Evolutionary conservation across 2,329 filamentous ascomycete genomes (phyloP), one percentile per base, ranked within the genome.

Genomic region (Phialophora expanda): DNA sequence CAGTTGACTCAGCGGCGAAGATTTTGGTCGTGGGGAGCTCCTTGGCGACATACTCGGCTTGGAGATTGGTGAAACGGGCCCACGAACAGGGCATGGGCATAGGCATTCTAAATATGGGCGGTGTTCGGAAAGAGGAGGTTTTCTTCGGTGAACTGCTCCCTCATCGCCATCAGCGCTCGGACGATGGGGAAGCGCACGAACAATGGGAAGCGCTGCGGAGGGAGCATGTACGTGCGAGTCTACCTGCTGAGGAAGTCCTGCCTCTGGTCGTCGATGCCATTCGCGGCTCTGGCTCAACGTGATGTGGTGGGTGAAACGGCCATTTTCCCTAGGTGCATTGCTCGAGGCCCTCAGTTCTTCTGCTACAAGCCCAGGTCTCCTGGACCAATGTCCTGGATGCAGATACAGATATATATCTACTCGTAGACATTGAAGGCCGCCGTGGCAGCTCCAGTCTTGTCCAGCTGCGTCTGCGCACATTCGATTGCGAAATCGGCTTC

Each of bases 41-140:
- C 67, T 84, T 98, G 56, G 95, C 95, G 5, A 98, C 95, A 0
- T 98, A 96, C 77, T 97, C 93, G 11, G 95, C 95, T 0, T 99
- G 93, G 93, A 84, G 94, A 65, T 78, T 99, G 62, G 92, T 90
- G 1, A 94, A 93, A 80, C 83, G 89, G 66, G 95, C 94, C 32
- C 89, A 90, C 72, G 91, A 95, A 72, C 85, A 88, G 69, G 88
- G 88, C 0, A 94, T 96, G 87, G 89, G 92, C 17, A 90, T 98
- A 75, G 93, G 89, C 0, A 89, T 97, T 50, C 81, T 97, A 65
- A 98, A 97, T 74, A 84, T 97, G 66, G 81, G 81, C 32, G 81
- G 81, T 5, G 79, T 83, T 6, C 73, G 81, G 28, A 82, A 82
- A 54, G 81, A 83, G 68, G 73, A 77, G 7, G 62, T 74, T 38